Conservation (phyloP, 495 filamentous ascomycete species). For the Staphylotrichum longicolle region DNA sequence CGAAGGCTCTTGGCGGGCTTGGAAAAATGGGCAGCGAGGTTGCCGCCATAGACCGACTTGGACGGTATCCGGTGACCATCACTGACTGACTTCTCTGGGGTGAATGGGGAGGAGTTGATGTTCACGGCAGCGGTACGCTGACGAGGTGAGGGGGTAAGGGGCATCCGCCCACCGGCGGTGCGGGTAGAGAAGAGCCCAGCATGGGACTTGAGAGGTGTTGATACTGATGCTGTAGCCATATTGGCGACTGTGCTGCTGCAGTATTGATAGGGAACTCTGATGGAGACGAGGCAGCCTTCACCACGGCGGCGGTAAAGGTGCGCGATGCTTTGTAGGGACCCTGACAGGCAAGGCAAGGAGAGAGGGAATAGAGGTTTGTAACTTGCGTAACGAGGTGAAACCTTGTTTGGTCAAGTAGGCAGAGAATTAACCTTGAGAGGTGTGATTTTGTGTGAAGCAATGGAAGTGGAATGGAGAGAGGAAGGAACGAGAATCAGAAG, state of each 20-base stretch:
- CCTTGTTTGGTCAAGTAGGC: background rate
- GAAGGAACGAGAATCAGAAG: background rate
- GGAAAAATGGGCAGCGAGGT: slow-evolving; percentile 71
- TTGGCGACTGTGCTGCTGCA: slow-evolving; percentile 38
- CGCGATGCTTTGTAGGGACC: slow-evolving; percentile 8
- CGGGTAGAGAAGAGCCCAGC: slow-evolving; percentile 87
- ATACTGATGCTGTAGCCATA: slow-evolving; percentile 88
- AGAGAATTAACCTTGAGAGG: background rate
- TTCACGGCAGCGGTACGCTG: slow-evolving; percentile 48
- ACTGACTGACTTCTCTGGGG: slow-evolving; percentile 61
- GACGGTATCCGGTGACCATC: slow-evolving; percentile 52
- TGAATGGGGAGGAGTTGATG: slow-evolving; percentile 68
- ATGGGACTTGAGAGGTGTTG: slow-evolving; percentile 92
- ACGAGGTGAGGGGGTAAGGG: slow-evolving; percentile 87
- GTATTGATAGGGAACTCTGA: slow-evolving; percentile 42
- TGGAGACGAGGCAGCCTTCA: background rate
- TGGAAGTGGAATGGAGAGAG: background rate
- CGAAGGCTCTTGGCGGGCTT: slow-evolving; percentile 61
- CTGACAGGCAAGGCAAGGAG: background rate
- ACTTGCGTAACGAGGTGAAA: background rate
- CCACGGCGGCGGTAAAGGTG: background rate
- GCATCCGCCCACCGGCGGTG: slow-evolving; percentile 91
- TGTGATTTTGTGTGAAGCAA: background rate
- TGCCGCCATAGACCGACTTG: slow-evolving; percentile 68
- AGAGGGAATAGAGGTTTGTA: background rate